Evolutionary conservation across 176 grass and related monocot genomes (phyloP), one percentile per base, ranked within the genome.

Genomic region (Musa itinerans): DNA sequence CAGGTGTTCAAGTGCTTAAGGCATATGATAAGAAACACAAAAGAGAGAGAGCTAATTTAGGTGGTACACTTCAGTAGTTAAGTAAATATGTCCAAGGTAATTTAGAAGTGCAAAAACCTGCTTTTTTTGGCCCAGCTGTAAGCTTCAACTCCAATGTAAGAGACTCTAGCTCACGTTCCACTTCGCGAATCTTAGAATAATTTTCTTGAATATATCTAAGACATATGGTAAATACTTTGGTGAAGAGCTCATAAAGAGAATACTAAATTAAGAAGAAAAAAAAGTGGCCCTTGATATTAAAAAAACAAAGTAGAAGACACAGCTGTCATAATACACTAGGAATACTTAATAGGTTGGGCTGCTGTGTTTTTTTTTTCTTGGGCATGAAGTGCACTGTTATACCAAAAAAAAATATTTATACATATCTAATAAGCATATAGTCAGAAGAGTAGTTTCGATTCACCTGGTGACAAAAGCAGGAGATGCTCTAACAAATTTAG

Each of bases 121-220:
- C 90, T 97, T 97, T 97, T 79, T 93, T 97, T 54, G 94, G 94
- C 19, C 94, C 94, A 80, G 94, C 82, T 80, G 94, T 97, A 19
- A 93, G 75, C 83, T 97, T 97, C 80, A 97, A 78, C 83, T 97
- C 94, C 53, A 97, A 81, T 72, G 72, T 90, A 69, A 97, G 84
- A 81, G 56, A 82, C 63, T 97, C 94, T 70, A 97, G 80, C 21
- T 97, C 94, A 25, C 85, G 89, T 84, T 97, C 94, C 65, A 97
- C 94, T 85, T 91, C 90, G 74, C 90, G 85, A 76, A 93, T 97
- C 88, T 97, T 97, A 67, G 88, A 93, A 76, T 97, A 97, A 68
- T 97, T 97, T 73, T 97, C 94, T 62, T 93, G 86, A 59, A 97
- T 97, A 65, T 97, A 97, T 85, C 94, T 97, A 75, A 65, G 16